Base-by-base conservation (phyloP, 2,329 filamentous ascomycete genomes). In the Stagonosporopsis tanaceti region DNA sequence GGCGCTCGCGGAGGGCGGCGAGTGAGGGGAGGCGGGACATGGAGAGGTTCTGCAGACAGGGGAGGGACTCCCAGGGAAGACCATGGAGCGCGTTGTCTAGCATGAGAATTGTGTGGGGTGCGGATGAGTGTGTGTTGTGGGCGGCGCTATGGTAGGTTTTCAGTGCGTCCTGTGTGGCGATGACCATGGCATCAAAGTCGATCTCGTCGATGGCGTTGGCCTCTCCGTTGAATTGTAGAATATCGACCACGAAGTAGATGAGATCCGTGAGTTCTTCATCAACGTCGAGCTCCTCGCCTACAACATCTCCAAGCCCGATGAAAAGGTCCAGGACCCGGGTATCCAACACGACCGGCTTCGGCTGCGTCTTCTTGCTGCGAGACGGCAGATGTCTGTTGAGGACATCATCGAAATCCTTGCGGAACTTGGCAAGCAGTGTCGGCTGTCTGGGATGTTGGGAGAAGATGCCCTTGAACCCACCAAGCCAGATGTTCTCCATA, bases 131-230 rank as follows among this genome's bases (percentile, higher is more conserved):
- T 24, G 80, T 65, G 12, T 62, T 65, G 7, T 74, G 71, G 4
- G 70, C 74, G 24, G 76, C 77, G 52, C 83, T 82, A 68, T 97
- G 89, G 71, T 97, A 97, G 0, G 87, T 85, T 47, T 88, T 86
- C 25, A 99, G 80, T 2, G 93, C 92, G 76, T 97, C 94, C 37
- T 92, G 85, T 0, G 91, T 92, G 67, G 97, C 93, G 37, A 98
- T 84, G 5, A 93, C 87, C 86, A 99, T 96, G 44, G 84, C 80
- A 66, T 99, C 95, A 71, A 98, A 96, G 76, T 98, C 94, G 61
- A 99, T 91, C 78, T 99, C 95, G 67, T 99, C 95, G 76, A 97
- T 97, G 0, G 96, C 95, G 72, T 98, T 99, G 45, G 88, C 86
- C 78, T 99, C 96, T 15, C 95, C 95, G 66, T 97, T 92, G 76